These are phyloP conservation scores for Paragyromitra xinjiangensis DNA, from an alignment of 495 filamentous ascomycete genomes.

Conservation along the genomic window DNA sequence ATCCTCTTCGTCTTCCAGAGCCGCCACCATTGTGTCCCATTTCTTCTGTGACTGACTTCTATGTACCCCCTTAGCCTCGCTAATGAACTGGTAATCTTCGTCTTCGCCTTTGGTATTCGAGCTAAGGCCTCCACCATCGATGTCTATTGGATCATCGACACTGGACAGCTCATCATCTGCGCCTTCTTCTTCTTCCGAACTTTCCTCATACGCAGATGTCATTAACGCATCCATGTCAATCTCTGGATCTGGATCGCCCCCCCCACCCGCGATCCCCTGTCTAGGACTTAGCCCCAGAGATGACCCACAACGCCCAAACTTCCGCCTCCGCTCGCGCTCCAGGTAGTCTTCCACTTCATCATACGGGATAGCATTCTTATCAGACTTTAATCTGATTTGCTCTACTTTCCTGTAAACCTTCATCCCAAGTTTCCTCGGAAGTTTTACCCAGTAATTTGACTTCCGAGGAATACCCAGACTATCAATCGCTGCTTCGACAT, in stretches of 20 bases:
- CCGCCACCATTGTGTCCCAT: conserved; percentile 10
- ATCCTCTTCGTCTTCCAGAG: conserved; percentile 38
- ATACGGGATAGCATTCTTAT: conserved; percentile 29
- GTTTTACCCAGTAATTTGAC: conserved; percentile 65
- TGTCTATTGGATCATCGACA: conserved; percentile 8
- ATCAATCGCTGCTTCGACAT: conserved; percentile 73
- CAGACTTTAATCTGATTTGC: conserved; percentile 35
- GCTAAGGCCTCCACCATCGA: neutral
- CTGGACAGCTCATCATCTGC: conserved; percentile 21
- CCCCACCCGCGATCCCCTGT: neutral
- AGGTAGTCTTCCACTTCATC: conserved; percentile 41
- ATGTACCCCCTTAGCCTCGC: conserved; percentile 2
- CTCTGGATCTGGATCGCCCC: neutral
- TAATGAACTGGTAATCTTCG: conserved; percentile 20
- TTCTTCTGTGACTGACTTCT: conserved; percentile 18
- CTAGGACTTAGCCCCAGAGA: neutral
- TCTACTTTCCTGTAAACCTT: conserved; percentile 36
- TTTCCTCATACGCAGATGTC: conserved; percentile 22
- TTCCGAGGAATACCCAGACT: conserved; percentile 64
- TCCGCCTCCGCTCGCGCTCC: neutral
- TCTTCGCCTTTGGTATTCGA: conserved; percentile 1
- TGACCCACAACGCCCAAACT: neutral
- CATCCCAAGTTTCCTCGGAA: conserved; percentile 44
- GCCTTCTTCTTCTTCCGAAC: conserved; percentile 16
- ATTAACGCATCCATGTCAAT: conserved; percentile 31